These are phyloP conservation scores for Rhodomyrtus psidioides DNA, from an alignment of 441 rosid genomes.

Conservation along the genomic window DNA sequence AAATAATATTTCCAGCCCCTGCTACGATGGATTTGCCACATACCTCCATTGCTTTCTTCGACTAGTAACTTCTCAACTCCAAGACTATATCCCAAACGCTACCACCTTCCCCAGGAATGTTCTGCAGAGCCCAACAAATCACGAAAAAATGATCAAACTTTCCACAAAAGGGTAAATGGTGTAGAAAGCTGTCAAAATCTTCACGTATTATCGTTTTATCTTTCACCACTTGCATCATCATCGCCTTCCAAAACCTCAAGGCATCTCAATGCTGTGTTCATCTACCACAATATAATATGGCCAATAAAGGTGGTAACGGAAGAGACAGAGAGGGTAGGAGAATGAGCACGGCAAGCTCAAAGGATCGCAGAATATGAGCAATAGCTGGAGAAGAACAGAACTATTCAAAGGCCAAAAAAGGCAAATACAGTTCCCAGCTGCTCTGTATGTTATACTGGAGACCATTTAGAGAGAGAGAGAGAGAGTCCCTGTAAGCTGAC, in stretches of 20 bases:
- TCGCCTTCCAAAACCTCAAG: background rate
- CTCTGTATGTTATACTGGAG: background rate
- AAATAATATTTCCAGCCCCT: slow-evolving; percentile 75
- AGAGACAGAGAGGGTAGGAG: background rate
- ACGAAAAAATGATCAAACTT: slow-evolving; percentile 22
- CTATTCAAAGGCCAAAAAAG: background rate
- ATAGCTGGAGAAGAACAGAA: background rate
- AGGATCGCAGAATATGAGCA: background rate
- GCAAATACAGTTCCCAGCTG: background rate
- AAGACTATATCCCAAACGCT: background rate
- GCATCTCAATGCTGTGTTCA: background rate
- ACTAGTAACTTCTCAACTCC: background rate
- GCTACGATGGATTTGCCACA: slow-evolving; percentile 54
- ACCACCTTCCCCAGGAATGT: slow-evolving; percentile 5
- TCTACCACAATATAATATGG: background rate
- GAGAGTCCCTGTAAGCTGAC: background rate
- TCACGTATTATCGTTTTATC: background rate
- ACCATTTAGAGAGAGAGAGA: background rate
- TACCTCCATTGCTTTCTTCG: slow-evolving; percentile 60
- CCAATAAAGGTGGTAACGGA: background rate
- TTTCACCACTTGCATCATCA: background rate
- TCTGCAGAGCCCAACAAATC: slow-evolving; percentile 41
- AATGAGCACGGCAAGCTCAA: background rate
- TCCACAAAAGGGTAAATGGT: background rate
- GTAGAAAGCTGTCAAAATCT: background rate